Conservation (phyloP, 805 yeast genomes). For the Ogataea glucozyma region DNA sequence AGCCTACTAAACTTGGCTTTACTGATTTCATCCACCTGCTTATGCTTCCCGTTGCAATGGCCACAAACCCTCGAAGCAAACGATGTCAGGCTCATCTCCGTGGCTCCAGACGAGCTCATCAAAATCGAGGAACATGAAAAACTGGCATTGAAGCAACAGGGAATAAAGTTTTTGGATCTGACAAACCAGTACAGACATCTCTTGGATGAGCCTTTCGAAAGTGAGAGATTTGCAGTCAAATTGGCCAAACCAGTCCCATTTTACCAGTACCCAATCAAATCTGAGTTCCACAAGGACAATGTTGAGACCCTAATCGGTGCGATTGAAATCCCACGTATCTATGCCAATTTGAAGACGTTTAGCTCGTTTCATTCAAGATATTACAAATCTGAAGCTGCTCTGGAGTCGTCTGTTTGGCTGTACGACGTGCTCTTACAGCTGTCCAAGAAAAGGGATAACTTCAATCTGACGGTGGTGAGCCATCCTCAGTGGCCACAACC, state of each 20-base stretch:
- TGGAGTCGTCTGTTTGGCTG: slow-evolving; percentile 75
- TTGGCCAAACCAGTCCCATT: slow-evolving; percentile 13
- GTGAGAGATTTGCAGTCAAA: not conserved
- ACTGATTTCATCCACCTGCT: no score
- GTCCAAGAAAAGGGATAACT: slow-evolving; percentile 8
- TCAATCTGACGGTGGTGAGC: slow-evolving; percentile 17
- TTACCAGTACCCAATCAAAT: slow-evolving; percentile 57
- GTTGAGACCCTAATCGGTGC: slow-evolving; percentile 34
- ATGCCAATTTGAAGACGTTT: slow-evolving; percentile 14
- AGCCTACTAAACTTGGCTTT: no score
- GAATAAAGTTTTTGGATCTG: slow-evolving; percentile 44
- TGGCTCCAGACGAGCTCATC: slow-evolving; percentile 10
- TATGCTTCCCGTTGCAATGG: slow-evolving; percentile 7
- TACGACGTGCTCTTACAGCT: slow-evolving; percentile 28
- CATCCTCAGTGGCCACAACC: slow-evolving; percentile 25
- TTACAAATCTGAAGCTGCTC: slow-evolving; percentile 69
- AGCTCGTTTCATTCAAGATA: slow-evolving; percentile 59
- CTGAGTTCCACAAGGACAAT: slow-evolving; percentile 34
- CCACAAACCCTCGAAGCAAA: not conserved
- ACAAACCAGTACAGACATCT: slow-evolving; percentile 27
- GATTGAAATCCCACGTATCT: slow-evolving; percentile 14
- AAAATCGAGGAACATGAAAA: slow-evolving; percentile 40
- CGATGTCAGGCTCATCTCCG: slow-evolving; percentile 11
- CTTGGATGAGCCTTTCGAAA: not conserved
- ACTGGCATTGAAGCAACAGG: slow-evolving; percentile 34